Percentiles rank a stretch among this genome's conserved stretches.
phyloP scores from a whole-genome alignment of 768 basidiomycete species.

The Ephemerocybe angulata region DNA sequence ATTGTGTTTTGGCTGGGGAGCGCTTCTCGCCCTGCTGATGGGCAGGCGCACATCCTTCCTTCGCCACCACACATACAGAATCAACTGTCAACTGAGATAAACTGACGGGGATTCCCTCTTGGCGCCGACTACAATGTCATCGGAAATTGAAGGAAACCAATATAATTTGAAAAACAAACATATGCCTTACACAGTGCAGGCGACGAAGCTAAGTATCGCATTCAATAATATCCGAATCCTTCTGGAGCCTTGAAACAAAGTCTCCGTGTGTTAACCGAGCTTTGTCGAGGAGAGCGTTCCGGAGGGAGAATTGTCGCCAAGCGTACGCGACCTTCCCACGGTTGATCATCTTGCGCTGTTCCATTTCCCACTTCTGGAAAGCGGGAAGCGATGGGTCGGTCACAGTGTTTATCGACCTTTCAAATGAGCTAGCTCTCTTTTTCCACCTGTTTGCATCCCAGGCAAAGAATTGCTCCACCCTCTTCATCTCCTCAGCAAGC shows the following conservation, averaged over 20 bases:
- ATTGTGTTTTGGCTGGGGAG: no score
- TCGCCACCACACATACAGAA: no score
- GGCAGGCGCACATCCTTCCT: no score
- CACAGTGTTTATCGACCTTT: background rate
- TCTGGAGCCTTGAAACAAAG: background rate
- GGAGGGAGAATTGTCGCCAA: constrained; percentile 10
- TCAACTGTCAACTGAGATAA: no score
- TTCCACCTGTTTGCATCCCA: constrained; percentile 19
- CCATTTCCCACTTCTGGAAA: background rate
- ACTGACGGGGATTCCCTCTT: no score
- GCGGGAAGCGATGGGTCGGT: background rate
- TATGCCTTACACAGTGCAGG: no score
- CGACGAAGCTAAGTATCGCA: no score
- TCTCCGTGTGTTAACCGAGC: background rate
- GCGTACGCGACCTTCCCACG: constrained; percentile 21
- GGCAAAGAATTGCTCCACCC: constrained; percentile 17
- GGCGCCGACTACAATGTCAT: no score
- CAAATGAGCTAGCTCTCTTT: background rate
- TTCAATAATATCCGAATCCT: background rate
- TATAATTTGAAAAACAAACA: no score
- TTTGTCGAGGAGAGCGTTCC: background rate
- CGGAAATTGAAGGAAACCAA: no score
- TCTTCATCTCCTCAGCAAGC: constrained; percentile 32
- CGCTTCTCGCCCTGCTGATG: no score
- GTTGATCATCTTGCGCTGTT: background rate